Conservation (phyloP, 345 rosid species). For the Lumnitzera racemosa region DNA sequence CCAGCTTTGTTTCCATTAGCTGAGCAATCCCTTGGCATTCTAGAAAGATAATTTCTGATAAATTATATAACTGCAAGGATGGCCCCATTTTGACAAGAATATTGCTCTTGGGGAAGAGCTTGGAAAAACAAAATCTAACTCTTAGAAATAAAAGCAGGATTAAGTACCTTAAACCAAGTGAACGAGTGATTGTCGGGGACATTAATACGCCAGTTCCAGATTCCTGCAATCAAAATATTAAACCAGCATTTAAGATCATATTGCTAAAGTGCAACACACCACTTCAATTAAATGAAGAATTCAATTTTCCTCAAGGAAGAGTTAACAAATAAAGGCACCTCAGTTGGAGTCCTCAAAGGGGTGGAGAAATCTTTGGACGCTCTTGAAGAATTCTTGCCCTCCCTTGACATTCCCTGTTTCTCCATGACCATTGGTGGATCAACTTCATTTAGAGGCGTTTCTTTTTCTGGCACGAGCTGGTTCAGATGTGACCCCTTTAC, state of each 20-base stretch:
- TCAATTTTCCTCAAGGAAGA: not conserved
- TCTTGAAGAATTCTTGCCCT: constrained; percentile 19
- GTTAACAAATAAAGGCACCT: constrained; percentile 22
- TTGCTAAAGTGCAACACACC: not conserved
- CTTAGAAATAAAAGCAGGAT: no score
- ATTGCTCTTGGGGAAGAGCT: not conserved
- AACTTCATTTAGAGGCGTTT: constrained; percentile 66
- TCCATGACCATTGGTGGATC: constrained; percentile 46
- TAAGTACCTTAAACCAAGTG: constrained; percentile 35
- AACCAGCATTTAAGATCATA: not conserved
- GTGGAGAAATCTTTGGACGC: constrained; percentile 49
- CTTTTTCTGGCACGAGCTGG: constrained; percentile 42
- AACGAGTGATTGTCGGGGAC: constrained; percentile 44
- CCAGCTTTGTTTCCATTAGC: constrained; percentile 44
- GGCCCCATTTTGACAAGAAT: not conserved
- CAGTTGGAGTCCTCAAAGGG: constrained; percentile 54
- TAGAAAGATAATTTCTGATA: constrained; percentile 21
- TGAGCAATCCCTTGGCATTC: constrained; percentile 36
- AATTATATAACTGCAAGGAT: not conserved
- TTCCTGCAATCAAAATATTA: constrained; percentile 27
- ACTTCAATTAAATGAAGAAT: not conserved
- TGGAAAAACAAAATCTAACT: not conserved
- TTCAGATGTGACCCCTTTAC: constrained; percentile 45
- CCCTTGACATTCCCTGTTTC: constrained; percentile 57
- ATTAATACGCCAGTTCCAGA: constrained; percentile 21